Conservation (phyloP, 495 filamentous ascomycete genomes). For the Neurospora terricola region DNA sequence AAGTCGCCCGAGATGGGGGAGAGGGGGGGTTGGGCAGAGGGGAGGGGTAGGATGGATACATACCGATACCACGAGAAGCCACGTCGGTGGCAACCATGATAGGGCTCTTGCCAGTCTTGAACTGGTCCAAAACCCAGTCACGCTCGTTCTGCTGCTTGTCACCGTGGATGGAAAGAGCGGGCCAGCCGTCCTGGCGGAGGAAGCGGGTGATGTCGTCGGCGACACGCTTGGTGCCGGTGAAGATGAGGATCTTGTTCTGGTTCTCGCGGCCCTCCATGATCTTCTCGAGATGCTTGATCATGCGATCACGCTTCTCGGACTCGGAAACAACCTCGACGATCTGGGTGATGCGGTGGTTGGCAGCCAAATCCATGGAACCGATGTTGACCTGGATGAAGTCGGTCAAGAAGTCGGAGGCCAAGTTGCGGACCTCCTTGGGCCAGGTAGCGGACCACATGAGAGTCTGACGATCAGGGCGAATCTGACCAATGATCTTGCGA, state of each 20-base stretch:
- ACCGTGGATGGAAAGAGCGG: constrained; percentile 95
- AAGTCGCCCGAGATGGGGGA: constrained; percentile 40
- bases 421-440: constrained; percentile 96
- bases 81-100: constrained; percentile 99
- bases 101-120: constrained; percentile 92
- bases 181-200: constrained; percentile 98
- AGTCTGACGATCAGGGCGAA: constrained; percentile 95
- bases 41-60: constrained; percentile 57
- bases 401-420: constrained; percentile 89
- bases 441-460: constrained; percentile 99
- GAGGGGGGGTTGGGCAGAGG: constrained; percentile 29
- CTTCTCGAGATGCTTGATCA: constrained; percentile 96
- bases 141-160: constrained; percentile 99
- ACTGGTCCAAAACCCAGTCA: constrained; percentile 99
- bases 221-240: constrained; percentile 96
- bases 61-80: constrained; percentile 99
- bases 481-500: constrained; percentile 93
- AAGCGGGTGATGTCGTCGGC: constrained; percentile 98
- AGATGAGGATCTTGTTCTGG: constrained; percentile 81
- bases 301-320: constrained; percentile 93
- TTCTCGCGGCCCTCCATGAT: constrained; percentile 85
- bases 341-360: constrained; percentile 97
- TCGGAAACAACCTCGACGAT: constrained; percentile 92
- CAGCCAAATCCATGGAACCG: constrained; percentile 90
- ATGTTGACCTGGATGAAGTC: constrained; percentile 99